Evolutionary conservation across 2,329 filamentous ascomycete species (phyloP).

Genomic region (Tolypocladium amazonense): DNA sequence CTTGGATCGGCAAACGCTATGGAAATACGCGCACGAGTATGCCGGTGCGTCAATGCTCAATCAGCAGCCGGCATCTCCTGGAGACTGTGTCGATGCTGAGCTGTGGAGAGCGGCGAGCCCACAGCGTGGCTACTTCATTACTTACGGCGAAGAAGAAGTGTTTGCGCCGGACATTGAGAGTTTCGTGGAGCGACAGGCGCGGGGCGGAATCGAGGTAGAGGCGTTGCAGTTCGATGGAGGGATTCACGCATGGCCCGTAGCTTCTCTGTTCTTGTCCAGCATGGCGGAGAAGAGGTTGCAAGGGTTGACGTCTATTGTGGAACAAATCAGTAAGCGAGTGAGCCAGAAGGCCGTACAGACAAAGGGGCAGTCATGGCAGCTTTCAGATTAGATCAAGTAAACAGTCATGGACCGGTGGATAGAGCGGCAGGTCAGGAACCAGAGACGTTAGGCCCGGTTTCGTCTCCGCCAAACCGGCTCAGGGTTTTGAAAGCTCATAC

Average conservation of each 20-base stretch:
- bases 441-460: conserved; percentile 39
- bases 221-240: conserved; percentile 51
- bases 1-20: conserved; percentile 54
- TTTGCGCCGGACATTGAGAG: conserved; percentile 59
- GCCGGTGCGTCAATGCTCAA: conserved; percentile 29
- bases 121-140: conserved; percentile 54
- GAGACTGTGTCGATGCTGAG: conserved; percentile 51
- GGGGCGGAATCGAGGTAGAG: conserved; percentile 42
- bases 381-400: conserved; percentile 59
- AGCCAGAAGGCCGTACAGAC: conserved; percentile 8
- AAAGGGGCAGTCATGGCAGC: conserved; percentile 13
- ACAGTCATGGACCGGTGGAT: conserved; percentile 21
- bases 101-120: conserved; percentile 62
- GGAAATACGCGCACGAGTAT: conserved; percentile 62
- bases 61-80: conserved; percentile 46
- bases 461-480: conserved; percentile 25
- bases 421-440: conserved; percentile 28
- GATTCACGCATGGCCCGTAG: conserved; percentile 78
- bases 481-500: conserved; percentile 22
- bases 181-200: conserved; percentile 44
- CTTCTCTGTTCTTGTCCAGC: conserved; percentile 44
- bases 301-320: conserved; percentile 34
- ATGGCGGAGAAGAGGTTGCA: conserved; percentile 37
- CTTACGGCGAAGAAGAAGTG: conserved; percentile 69
- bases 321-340: conserved; percentile 24